Conservation (phyloP, 2,329 filamentous ascomycete genomes). For the Fusarium goolgardi region DNA sequence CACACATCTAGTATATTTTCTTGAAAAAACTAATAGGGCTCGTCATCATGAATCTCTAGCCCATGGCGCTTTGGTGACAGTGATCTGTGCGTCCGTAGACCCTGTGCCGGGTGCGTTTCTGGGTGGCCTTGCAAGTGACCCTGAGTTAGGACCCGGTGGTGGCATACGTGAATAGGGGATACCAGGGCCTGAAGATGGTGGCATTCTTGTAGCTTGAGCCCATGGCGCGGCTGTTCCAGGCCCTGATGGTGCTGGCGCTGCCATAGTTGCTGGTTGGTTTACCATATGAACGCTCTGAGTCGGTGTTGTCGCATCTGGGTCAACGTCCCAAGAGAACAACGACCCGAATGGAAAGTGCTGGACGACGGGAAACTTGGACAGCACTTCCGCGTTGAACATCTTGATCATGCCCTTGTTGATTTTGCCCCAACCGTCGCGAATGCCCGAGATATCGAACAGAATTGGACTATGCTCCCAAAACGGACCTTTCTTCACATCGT, state of each 20-base stretch:
- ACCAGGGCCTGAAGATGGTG: conserved; percentile 50
- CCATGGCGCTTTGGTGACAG: conserved; percentile 61
- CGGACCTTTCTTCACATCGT: conserved; percentile 94
- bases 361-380: conserved; percentile 98
- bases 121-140: conserved; percentile 42
- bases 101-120: conserved; percentile 40
- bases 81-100: conserved; percentile 55
- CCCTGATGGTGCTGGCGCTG: conserved; percentile 36
- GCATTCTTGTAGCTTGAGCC: conserved; percentile 57
- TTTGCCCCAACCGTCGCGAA: conserved; percentile 95
- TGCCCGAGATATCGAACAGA: conserved; percentile 91
- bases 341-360: conserved; percentile 91
- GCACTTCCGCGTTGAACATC: conserved; percentile 97
- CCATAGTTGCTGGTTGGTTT: conserved; percentile 61
- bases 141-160: conserved; percentile 47
- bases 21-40: background rate
- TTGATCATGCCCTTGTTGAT: conserved; percentile 99
- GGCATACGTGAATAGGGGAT: conserved; percentile 56
- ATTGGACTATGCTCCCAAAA: conserved; percentile 99
- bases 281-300: conserved; percentile 66
- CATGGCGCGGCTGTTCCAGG: conserved; percentile 59
- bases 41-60: conserved; percentile 49
- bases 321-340: conserved; percentile 79
- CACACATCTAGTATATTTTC: background rate
- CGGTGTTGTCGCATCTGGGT: conserved; percentile 68